phyloP scores from a whole-genome alignment of 169 alveolate species.

The Plasmodium chabaudi region DNA sequence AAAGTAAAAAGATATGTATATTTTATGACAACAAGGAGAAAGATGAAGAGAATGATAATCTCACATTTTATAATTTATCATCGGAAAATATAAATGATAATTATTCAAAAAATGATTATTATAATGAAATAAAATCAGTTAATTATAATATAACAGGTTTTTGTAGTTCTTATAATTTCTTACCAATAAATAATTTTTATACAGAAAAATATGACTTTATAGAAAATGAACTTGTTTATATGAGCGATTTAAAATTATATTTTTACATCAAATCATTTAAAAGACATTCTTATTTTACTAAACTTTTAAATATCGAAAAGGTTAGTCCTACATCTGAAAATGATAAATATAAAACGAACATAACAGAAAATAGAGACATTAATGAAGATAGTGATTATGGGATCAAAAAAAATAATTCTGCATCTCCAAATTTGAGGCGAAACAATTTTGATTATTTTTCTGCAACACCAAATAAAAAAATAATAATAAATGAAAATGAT shows the following conservation, averaged over 20 bases:
- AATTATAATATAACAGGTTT: conserved; percentile 41
- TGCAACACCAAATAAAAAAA: too few relatives aligned
- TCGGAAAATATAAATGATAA: conserved; percentile 15
- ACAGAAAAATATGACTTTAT: conserved; percentile 72
- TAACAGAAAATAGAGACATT: not conserved
- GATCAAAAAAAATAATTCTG: not conserved
- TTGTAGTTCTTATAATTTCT: conserved; percentile 61
- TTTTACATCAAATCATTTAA: conserved; percentile 54
- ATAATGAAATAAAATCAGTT: conserved; percentile 48
- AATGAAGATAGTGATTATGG: not conserved
- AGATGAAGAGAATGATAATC: conserved; percentile 71
- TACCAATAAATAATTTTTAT: conserved; percentile 64
- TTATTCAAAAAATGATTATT: conserved; percentile 47
- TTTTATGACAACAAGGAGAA: conserved; percentile 73
- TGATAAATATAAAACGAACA: not conserved
- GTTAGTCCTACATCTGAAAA: not conserved
- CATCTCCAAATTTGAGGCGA: not conserved
- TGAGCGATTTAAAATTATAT: conserved; percentile 55
- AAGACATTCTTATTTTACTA: conserved; percentile 57
- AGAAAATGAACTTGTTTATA: conserved; percentile 53
- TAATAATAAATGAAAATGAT: not conserved
- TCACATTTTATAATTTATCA: conserved; percentile 12
- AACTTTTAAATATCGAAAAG: conserved; percentile 31
- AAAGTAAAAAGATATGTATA: conserved; percentile 71
- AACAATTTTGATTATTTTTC: too few relatives aligned